Evolutionary conservation across 2,329 filamentous ascomycete genomes (phyloP), one percentile per base, ranked within the genome.

Genomic region (Boeremia exigua): DNA sequence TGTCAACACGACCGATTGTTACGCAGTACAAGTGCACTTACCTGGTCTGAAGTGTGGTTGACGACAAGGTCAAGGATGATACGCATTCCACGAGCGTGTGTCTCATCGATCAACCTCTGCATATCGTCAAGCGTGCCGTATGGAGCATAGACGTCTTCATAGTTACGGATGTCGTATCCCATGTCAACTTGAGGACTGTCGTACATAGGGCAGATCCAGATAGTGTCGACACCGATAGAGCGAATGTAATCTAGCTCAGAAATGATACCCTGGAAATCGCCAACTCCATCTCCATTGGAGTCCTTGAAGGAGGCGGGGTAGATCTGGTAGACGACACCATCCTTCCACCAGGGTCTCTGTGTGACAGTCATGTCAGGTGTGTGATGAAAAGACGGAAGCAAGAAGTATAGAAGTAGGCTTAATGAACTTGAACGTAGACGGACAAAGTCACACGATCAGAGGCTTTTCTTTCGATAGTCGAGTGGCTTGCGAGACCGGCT

Each of bases 261-360:
- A 45, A 84, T 84, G 61, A 86, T 84, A 33, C 84, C 84, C 42
- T 79, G 79, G n/a, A 86, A 71, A 57, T 86, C 84, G 36, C 84
- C 84, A 42, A 81, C 72, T 5, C 84, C 84, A 53, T 83, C 80
- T 36, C 81, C 82, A 17, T 81, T 85, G 37, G 81, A 81, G 68
- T 86, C 84, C 59, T 84, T 80, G 75, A 86, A 87, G 25, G 82
- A 84, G n/a, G 84, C 81, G 2, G 84, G 83, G 67, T 86, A 87
- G 58, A 87, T 81, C 60, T 87, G 84, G 67, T 87, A 87, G 19
- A 86, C 82, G 9, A 81, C 78, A 46, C 79, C 80, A 68, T 86
- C 83, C 62, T 86, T 86, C 84, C 85, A 87, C 84, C 84, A 87
- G 64, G 68, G 68, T 47, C 69, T 68, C 50, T 68, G 62, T 29